A percentile compares a stretch with the other conserved stretches of the same genome.
Evolutionary conservation across 495 filamentous ascomycete genomes (phyloP).

Genomic region (Acidiella bohemica): DNA sequence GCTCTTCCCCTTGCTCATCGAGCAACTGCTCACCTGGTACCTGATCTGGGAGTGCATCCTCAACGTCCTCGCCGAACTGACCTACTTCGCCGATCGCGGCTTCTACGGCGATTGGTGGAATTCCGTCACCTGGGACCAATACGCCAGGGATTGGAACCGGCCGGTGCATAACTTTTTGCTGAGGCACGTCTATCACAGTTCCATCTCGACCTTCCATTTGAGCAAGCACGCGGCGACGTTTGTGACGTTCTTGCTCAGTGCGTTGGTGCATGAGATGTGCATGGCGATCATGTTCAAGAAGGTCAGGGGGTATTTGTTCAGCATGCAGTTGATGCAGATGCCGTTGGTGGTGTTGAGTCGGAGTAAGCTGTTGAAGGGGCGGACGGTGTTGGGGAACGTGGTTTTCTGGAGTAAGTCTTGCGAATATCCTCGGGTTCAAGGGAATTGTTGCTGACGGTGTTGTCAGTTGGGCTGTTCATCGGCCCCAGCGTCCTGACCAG

Average conservation of each 20-base stretch:
- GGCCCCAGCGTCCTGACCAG: slow-evolving; percentile 59
- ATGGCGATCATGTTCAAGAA: slow-evolving; percentile 71
- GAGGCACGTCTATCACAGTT: slow-evolving; percentile 61
- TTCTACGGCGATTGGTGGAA: slow-evolving; percentile 64
- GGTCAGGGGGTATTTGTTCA: slow-evolving; percentile 56
- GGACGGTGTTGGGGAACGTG: slow-evolving; percentile 50
- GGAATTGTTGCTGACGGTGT: too few relatives aligned
- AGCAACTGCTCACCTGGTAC: slow-evolving; percentile 58
- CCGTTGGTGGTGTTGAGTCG: slow-evolving; percentile 51
- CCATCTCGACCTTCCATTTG: slow-evolving; percentile 54
- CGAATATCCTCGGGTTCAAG: too few relatives aligned
- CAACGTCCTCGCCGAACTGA: slow-evolving; percentile 61
- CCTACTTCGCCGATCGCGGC: slow-evolving; percentile 58
- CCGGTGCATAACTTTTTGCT: slow-evolving; percentile 59
- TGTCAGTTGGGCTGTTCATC: slow-evolving; percentile 53
- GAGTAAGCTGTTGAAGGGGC: slow-evolving; percentile 45
- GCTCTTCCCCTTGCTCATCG: slow-evolving; percentile 62
- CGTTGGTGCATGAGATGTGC: slow-evolving; percentile 58
- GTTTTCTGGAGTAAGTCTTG: too few relatives aligned
- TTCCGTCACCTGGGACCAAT: slow-evolving; percentile 47
- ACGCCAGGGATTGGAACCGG: slow-evolving; percentile 63
- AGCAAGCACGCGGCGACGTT: slow-evolving; percentile 56
- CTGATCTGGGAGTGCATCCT: slow-evolving; percentile 72
- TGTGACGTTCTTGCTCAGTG: slow-evolving; percentile 57
- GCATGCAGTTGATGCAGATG: slow-evolving; percentile 56